phyloP scores from a whole-genome alignment of 1,284 basidiomycete species.

The Fomitiporia mediterranea region DNA sequence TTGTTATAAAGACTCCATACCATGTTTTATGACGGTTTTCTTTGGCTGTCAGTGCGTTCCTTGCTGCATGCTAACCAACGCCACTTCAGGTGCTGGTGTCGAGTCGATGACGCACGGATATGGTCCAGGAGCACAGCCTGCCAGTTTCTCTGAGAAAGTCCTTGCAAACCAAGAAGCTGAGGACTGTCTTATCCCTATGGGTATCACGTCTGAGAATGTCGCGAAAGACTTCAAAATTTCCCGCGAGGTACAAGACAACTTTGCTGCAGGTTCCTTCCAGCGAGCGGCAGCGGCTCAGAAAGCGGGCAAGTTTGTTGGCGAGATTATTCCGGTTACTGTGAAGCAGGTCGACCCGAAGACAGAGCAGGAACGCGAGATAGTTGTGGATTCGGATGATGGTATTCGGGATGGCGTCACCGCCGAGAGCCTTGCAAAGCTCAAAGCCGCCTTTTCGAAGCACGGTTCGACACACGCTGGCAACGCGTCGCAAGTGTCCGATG shows the following conservation, averaged over 20 bases:
- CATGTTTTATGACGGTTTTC: too few relatives aligned
- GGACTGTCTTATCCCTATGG: constrained; percentile 96
- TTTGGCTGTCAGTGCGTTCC: neutral
- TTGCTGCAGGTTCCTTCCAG: constrained; percentile 82
- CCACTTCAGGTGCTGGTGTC: constrained; percentile 75
- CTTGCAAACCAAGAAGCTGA: constrained; percentile 76
- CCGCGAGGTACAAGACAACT: constrained; percentile 77
- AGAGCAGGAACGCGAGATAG: constrained; percentile 71
- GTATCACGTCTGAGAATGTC: constrained; percentile 96
- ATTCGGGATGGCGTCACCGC: constrained; percentile 88
- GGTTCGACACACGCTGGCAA: constrained; percentile 94
- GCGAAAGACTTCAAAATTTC: constrained; percentile 73
- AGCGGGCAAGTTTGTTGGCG: constrained; percentile 86
- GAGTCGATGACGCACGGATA: constrained; percentile 93
- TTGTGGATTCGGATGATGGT: constrained; percentile 89
- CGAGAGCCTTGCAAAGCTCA: constrained; percentile 85
- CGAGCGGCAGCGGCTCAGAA: constrained; percentile 87
- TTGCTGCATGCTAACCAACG: constrained; percentile 7
- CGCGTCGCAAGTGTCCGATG: constrained; percentile 96
- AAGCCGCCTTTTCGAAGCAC: constrained; percentile 86
- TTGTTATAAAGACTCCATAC: too few relatives aligned
- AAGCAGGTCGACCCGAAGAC: constrained; percentile 81
- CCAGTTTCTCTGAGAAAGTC: constrained; percentile 78
- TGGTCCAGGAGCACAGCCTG: constrained; percentile 66
- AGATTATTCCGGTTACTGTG: constrained; percentile 86